Evolutionary conservation across 345 rosid genomes (phyloP), one percentile per base, ranked within the genome.

Genomic region (Gossypium herbaceum): DNA sequence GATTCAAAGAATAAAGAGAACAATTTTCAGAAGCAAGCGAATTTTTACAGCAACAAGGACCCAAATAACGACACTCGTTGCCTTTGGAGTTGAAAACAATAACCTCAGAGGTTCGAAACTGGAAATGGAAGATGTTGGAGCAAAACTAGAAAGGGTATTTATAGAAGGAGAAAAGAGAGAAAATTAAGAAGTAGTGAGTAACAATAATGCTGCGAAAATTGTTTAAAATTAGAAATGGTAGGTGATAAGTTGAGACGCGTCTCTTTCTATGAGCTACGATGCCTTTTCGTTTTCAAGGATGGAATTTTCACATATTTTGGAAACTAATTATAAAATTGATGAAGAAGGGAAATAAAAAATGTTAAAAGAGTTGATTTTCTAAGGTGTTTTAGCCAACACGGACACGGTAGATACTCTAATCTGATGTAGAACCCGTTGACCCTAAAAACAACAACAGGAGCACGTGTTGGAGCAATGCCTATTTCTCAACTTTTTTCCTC

Each of bases 391-490:
- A 27, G 64, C 64, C 43, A 60, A 27, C 64, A 60, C 41, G 64
- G 3, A 60, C 64, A 59, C 41, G 64, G 64, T 59, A 11, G 41
- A 27, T 59, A 59, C 27, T 59, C 17, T 34, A 16, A 59, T 59
- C 64, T 60, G 41, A 25, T 60, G 64, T 60, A 27, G 27, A 60
- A 12, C 41, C 64, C 64, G 43, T 27, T 60, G 64, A 60, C 64
- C 7, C 10, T 1, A 4, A 3, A 25, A 59, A 1, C 16, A 25
- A 12, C 41, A 24, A 59, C 39, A 25, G 16, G 3, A 34, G 15
- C 64, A 27, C 19, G 64, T 60, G 64, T 60, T n/a, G 7, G 43
- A 29, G 34, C n/a, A 24, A 60, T 25, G 43, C 64, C n/a, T 25
- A 60, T 6, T 27, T 13, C 64, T 25, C 9, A 24, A 25, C 39